phyloP scores from a whole-genome alignment of 1,284 basidiomycete genomes.

The Mycosarcoma mackinlayi region DNA sequence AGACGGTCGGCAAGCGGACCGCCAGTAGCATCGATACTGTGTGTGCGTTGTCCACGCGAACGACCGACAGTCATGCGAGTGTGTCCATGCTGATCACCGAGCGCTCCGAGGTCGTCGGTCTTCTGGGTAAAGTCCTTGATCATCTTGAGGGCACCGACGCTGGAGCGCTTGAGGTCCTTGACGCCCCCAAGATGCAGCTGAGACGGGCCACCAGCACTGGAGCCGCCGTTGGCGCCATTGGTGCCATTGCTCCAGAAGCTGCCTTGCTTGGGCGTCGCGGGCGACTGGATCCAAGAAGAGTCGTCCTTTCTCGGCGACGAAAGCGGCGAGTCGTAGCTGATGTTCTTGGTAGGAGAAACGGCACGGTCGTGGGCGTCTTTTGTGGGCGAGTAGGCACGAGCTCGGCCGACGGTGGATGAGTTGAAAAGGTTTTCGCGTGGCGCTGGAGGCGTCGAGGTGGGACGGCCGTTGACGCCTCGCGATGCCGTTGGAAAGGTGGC shows the following conservation, averaged over 20 bases:
- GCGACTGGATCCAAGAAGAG: constrained; percentile 53
- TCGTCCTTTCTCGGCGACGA: constrained; percentile 55
- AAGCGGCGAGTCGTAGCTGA: constrained; percentile 37
- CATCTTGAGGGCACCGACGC: constrained; percentile 62
- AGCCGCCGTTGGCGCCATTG: constrained; percentile 4
- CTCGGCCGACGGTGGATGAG: constrained; percentile 39
- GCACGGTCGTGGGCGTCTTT: constrained; percentile 41
- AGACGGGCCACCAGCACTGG: constrained; percentile 33
- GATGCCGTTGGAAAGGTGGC: constrained; percentile 37
- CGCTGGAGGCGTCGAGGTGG: constrained; percentile 59
- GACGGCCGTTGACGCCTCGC: constrained; percentile 38
- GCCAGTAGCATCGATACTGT: constrained; percentile 34
- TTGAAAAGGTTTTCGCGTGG: constrained; percentile 45
- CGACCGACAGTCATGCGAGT: constrained; percentile 59
- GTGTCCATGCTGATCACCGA: constrained; percentile 31
- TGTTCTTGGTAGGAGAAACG: constrained; percentile 41
- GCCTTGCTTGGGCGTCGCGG: constrained; percentile 42
- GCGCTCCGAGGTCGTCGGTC: constrained; percentile 30
- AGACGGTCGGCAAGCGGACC: constrained; percentile 18
- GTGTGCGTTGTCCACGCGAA: constrained; percentile 36
- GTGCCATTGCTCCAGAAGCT: constrained; percentile 57
- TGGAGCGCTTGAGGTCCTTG: constrained; percentile 59
- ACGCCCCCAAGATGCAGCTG: constrained; percentile 62
- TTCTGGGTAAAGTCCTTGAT: constrained; percentile 61
- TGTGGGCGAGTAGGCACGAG: constrained; percentile 41